These are phyloP conservation scores for Anastatica hierochuntica DNA, from an alignment of 345 rosid species.

Conservation along the genomic window DNA sequence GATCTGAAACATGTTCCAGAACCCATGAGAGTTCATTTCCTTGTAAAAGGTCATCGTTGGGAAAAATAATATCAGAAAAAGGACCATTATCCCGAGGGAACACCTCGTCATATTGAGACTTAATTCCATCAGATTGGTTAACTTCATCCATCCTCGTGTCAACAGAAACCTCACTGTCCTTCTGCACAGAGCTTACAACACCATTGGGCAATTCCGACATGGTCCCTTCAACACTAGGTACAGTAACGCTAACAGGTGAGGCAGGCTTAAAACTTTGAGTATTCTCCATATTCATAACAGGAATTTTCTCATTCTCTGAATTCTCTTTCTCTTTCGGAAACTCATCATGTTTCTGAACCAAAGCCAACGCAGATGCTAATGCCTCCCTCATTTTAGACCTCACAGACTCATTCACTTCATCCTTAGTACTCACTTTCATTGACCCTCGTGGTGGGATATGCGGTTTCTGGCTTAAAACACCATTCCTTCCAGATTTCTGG, in stretches of 20 bases:
- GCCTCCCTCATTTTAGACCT: constrained; percentile 91
- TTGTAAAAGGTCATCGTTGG: constrained; percentile 87
- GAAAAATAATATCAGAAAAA: constrained; percentile 59
- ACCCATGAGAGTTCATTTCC: constrained; percentile 95
- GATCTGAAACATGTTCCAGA: constrained; percentile 46
- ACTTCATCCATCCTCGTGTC: constrained; percentile 14
- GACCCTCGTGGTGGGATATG: constrained; percentile 30
- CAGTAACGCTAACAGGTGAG: constrained; percentile 12
- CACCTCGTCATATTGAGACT: constrained; percentile 32
- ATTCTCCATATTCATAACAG: constrained; percentile 23
- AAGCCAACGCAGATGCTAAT: constrained; percentile 64
- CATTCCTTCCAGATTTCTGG: constrained; percentile 34
- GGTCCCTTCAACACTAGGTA: constrained; percentile 17
- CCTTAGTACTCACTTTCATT: constrained; percentile 29
- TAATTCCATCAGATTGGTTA: constrained; percentile 27
- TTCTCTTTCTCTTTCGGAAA: constrained; percentile 24
- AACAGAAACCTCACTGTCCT: constrained; percentile 14
- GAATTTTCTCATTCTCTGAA: constrained; percentile 27
- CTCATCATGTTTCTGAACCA: constrained; percentile 40
- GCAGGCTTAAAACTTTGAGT: constrained; percentile 24
- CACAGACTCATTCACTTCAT: constrained; percentile 52
- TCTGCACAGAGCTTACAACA: constrained; percentile 19
- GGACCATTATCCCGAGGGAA: constrained; percentile 55
- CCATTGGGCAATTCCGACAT: constrained; percentile 11
- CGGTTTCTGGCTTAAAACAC: constrained; percentile 36